phyloP scores from a whole-genome alignment of 257 asterid species.

The Jacaranda copaia region DNA sequence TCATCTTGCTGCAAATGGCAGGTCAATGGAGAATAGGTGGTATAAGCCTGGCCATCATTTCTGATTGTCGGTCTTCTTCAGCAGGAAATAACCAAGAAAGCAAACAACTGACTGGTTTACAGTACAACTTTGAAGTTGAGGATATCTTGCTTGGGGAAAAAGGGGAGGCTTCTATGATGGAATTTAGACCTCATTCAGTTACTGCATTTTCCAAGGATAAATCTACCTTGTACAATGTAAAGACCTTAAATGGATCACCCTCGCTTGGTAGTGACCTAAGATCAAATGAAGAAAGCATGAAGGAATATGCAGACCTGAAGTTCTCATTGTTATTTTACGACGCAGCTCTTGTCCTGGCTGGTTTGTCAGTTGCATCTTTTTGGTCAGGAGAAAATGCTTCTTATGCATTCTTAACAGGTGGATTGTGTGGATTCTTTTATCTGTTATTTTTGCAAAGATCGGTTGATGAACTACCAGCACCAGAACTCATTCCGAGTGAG shows the following conservation, averaged over 20 bases:
- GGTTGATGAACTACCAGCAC: conserved; percentile 65
- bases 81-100: conserved; percentile 43
- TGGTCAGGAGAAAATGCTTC: conserved; percentile 53
- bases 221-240: conserved; percentile 25
- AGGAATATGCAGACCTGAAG: conserved; percentile 74
- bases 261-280: conserved; percentile 26
- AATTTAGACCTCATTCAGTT: conserved; percentile 64
- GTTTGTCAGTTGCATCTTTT: conserved; percentile 58
- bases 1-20: conserved; percentile 38
- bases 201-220: conserved; percentile 55
- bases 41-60: conserved; percentile 52
- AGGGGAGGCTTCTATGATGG: conserved; percentile 71
- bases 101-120: conserved; percentile 40
- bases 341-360: conserved; percentile 58
- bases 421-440: conserved; percentile 72
- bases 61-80: conserved; percentile 33
- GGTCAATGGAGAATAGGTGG: conserved; percentile 90
- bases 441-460: conserved; percentile 73
- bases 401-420: conserved; percentile 72
- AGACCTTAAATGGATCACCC: conserved; percentile 31
- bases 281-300: conserved; percentile 81
- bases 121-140: conserved; percentile 59
- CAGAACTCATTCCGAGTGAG: conserved; percentile 49
- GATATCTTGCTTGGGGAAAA: conserved; percentile 82
- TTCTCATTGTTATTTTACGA: conserved; percentile 75